Evolutionary conservation across 2,329 filamentous ascomycete species (phyloP), one percentile per base, ranked within the genome.

Genomic region (Claviceps paspali): DNA sequence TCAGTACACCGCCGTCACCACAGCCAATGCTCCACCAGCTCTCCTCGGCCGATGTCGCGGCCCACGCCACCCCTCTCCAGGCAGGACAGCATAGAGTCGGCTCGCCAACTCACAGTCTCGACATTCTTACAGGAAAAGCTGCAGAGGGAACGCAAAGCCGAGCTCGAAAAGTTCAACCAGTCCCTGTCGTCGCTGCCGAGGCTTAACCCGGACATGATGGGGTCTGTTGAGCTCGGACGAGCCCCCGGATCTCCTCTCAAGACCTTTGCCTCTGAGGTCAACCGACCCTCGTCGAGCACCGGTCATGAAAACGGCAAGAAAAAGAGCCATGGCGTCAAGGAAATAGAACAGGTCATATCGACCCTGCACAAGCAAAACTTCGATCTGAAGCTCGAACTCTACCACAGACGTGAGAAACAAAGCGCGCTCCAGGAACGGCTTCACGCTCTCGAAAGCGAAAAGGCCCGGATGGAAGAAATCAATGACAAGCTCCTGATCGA

Each of bases 351-450:
- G 59, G 72, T 76, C 38, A 59, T 83, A 36, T 80, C 79, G 4
- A 76, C 65, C 2, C 57, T 84, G 17, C 75, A 79, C 53, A 85
- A 85, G 51, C 73, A 82, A 56, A 85, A 84, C 49, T 85, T 84
- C 46, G 79, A 82, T 45, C 64, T 85, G 29, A 84, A 85, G 53
- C 62, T 84, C 23, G 79, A 84, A 51, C 56, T 85, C 1, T 82
- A 70, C 46, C 78, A 84, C 49, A 68, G 77, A 6, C 67, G 79
- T 21, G 72, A 84, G 54, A 67, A 70, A 37, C 76, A 80, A 48
- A 65, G 64, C 7, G 60, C 60, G 17, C 49, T 83, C 24, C 76
- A 82, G 49, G 63, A 68, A 24, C 63, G 65, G 29, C 47, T 77
- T n/a, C 67, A 74, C 27, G 53, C 53, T 4, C 57, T 82, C 14